Conservation (phyloP, 2,329 filamentous ascomycete species). For the Curvularia hawaiiensis region DNA sequence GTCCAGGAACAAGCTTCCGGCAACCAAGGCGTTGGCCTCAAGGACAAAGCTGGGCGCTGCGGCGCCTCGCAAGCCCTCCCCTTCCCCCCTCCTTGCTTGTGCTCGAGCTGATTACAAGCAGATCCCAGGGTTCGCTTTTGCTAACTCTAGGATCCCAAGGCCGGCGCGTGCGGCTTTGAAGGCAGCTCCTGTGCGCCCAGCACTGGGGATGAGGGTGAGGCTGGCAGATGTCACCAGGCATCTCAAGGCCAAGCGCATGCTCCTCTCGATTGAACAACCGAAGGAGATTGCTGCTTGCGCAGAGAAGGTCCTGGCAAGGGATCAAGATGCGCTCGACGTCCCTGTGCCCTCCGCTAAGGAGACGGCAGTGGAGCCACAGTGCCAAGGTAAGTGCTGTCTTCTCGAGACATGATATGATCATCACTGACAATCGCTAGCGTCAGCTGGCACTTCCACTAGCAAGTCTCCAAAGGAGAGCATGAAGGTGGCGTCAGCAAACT, state of each 20-base stretch:
- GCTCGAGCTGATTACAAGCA: slow-evolving; percentile 3
- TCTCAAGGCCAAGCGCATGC: not conserved
- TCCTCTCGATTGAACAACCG: not conserved
- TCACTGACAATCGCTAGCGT: not conserved
- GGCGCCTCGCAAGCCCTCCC: not conserved
- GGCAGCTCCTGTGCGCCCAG: not conserved
- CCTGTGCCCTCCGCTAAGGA: not conserved
- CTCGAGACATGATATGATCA: not conserved
- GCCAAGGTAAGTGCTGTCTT: not conserved
- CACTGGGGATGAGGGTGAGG: not conserved
- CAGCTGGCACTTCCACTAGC: not conserved
- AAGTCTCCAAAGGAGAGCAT: not conserved
- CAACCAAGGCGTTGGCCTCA: not conserved
- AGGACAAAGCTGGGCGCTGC: slow-evolving; percentile 2
- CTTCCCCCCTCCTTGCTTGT: not conserved
- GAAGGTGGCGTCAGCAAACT: not conserved
- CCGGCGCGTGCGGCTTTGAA: not conserved
- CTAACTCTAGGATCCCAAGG: not conserved
- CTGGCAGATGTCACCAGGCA: not conserved
- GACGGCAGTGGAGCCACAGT: not conserved
- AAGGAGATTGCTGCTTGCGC: not conserved
- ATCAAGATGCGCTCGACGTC: not conserved
- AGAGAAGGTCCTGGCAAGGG: not conserved
- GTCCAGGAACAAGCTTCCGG: not conserved
- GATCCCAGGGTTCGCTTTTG: not conserved